Evolutionary conservation across 2,329 filamentous ascomycete genomes (phyloP), one percentile per base, ranked within the genome.

Genomic region (Biscogniauxia sp.): DNA sequence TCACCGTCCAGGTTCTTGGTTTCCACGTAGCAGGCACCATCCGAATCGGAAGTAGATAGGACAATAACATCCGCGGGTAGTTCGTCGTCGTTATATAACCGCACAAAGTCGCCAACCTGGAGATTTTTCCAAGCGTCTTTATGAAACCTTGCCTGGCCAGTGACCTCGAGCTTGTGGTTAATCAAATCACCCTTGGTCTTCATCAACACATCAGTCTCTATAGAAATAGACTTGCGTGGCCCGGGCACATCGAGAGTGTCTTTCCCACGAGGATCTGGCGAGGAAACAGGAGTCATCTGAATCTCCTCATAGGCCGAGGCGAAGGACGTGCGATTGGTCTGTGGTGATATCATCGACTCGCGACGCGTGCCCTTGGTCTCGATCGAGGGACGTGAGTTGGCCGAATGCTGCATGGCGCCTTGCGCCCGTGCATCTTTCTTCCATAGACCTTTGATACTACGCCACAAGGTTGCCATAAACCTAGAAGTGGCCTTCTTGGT

Each of bases 1-100:
- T 99, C 95, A 55, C 95, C 95, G 71, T 99, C 95, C 80, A 99
- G 75, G 73, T 97, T 98, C 80, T 98, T 99, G 2, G 95, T 99
- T 77, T 99, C 95, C 20, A 99, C 90, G 70, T 97, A 99, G 76
- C 95, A 99, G 45, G 92, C 92, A 55, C 95, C 95, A 69, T 99
- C 95, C 0, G 90, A 84, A 69, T 98, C 95, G 2, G 95, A 97
- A 0, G 95, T 98, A 2, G 95, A 91, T 23, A 99, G 79, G 51
- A 99, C 90, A 54, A 98, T 89, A 53, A 99, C 82, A 76, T 99
- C 95, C 54, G 95, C 94, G 1, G 95, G 96, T 23, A 99, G 87
- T 68, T 96, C 93, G 71, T 99, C 95, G 67, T 97, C 91, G 70
- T 96, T 97, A 78, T 97, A 98, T 55, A 99, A 85, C 67, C 96